phyloP scores from a whole-genome alignment of 2,329 filamentous ascomycete genomes.

The Geosmithia flava region DNA sequence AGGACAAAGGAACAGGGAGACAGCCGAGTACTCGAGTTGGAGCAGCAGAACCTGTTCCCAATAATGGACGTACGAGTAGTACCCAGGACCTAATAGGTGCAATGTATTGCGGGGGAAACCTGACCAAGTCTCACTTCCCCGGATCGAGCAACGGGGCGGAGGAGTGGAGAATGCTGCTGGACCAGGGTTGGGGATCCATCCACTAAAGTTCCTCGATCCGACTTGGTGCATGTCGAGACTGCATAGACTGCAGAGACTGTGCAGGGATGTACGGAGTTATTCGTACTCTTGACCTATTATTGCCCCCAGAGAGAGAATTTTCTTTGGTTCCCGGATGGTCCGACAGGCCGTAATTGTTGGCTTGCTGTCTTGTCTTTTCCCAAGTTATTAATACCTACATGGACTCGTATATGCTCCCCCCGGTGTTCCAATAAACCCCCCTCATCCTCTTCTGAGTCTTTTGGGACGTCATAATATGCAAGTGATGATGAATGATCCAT shows the following conservation, averaged over 20 bases:
- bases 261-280: no score
- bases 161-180: background rate
- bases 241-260: no score
- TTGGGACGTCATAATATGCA: no score
- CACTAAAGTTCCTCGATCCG: background rate
- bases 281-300: no score
- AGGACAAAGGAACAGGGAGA: background rate
- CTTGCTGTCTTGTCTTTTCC: background rate
- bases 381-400: no score
- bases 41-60: background rate
- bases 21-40: background rate
- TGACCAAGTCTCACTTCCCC: background rate
- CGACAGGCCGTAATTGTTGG: no score
- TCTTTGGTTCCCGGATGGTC: no score
- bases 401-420: background rate
- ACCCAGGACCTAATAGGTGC: background rate
- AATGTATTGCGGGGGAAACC: background rate
- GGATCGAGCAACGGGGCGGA: background rate
- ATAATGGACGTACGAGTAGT: no score
- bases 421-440: background rate
- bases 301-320: no score
- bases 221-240: no score
- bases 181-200: background rate
- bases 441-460: no score
- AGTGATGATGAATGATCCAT: no score